Percentiles rank a stretch among this genome's conserved stretches.
These are phyloP conservation scores for Fulvia fulva DNA, from an alignment of 2,329 filamentous ascomycete species.

Conservation along the genomic window DNA sequence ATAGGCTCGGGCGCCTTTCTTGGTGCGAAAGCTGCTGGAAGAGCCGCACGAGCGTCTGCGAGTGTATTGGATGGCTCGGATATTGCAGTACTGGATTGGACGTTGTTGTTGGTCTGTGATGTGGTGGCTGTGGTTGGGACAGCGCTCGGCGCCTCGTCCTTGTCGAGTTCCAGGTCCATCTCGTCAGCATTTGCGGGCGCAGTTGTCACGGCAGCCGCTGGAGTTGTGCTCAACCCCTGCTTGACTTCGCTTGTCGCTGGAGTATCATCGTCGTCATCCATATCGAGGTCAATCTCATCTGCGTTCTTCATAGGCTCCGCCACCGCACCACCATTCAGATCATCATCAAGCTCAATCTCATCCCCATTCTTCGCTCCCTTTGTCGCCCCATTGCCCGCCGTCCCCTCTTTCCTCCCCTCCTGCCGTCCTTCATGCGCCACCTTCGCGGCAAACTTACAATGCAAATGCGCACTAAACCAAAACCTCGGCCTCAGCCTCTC, in stretches of 20 bases:
- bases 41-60: slow-evolving; percentile 54
- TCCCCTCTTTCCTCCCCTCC: not conserved
- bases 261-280: slow-evolving; percentile 33
- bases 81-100: not conserved
- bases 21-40: slow-evolving; percentile 68
- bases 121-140: not conserved
- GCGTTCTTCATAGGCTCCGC: slow-evolving; percentile 44
- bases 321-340: slow-evolving; percentile 22
- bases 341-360: slow-evolving; percentile 39
- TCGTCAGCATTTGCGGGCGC: slow-evolving; percentile 38
- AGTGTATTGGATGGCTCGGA: not conserved
- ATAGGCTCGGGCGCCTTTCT: slow-evolving; percentile 45
- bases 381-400: not conserved
- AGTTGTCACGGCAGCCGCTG: not conserved
- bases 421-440: slow-evolving; percentile 42
- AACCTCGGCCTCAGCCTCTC: slow-evolving; percentile 74
- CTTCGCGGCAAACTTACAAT: slow-evolving; percentile 75
- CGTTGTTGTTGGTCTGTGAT: not conserved
- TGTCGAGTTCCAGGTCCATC: slow-evolving; percentile 37
- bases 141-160: slow-evolving; percentile 18
- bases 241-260: slow-evolving; percentile 17
- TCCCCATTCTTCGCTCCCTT: not conserved
- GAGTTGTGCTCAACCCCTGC: slow-evolving; percentile 4
- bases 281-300: slow-evolving; percentile 59
- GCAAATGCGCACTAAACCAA: slow-evolving; percentile 90